These are phyloP conservation scores for Dioscorea alata DNA, from an alignment of 106 monocot species.

Conservation along the genomic window DNA sequence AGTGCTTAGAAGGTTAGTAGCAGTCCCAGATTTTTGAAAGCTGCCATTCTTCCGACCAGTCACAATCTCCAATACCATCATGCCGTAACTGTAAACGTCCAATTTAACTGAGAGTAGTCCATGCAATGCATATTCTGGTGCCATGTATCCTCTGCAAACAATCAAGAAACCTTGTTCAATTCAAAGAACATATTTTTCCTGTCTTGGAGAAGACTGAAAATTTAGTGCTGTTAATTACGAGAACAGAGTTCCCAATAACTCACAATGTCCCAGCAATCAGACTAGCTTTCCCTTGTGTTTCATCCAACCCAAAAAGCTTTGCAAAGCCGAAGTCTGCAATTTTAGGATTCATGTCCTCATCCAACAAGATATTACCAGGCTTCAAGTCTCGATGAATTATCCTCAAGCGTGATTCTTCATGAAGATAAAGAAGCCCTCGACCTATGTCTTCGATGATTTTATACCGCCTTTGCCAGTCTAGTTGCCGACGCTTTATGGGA, in stretches of 20 bases:
- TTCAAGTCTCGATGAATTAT: constrained; percentile 26
- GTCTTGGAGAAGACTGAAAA: too few relatives aligned
- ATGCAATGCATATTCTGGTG: too few relatives aligned
- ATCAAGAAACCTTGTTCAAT: too few relatives aligned
- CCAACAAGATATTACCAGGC: constrained; percentile 22
- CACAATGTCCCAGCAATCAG: constrained; percentile 13
- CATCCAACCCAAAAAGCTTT: constrained; percentile 1
- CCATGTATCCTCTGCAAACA: too few relatives aligned
- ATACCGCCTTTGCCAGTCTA: constrained; percentile 1
- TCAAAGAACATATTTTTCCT: too few relatives aligned
- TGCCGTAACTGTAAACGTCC: background rate
- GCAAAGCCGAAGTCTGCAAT: constrained; percentile 18
- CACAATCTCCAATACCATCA: constrained; percentile 3
- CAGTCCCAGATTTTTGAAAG: background rate
- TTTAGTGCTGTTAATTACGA: too few relatives aligned
- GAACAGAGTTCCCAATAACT: background rate
- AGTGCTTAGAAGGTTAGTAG: background rate
- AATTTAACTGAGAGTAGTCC: background rate
- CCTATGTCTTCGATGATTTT: constrained; percentile 12
- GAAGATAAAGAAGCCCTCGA: constrained; percentile 12
- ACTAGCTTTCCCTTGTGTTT: constrained; percentile 7
- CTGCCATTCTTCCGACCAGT: background rate
- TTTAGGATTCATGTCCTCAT: background rate
- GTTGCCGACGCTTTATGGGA: background rate
- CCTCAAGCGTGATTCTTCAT: constrained; percentile 7